Base-by-base conservation (phyloP, 495 filamentous ascomycete genomes). In the Astrocystis sublimbata region DNA sequence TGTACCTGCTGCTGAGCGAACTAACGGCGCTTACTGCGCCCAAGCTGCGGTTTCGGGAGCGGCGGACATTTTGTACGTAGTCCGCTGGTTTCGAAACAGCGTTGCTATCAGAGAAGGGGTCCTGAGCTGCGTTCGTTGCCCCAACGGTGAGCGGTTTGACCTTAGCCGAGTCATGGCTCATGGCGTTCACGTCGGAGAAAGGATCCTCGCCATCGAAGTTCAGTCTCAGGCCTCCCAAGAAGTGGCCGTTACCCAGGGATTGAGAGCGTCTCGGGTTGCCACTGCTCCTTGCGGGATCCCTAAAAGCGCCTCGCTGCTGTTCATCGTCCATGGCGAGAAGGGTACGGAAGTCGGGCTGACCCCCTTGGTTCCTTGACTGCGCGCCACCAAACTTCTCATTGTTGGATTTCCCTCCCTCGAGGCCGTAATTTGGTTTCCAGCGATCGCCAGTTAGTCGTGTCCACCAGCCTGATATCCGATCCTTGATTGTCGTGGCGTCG, bases 71-170 rank as follows among this genome's bases (percentile, higher is more conserved):
- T 38, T 76, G 66, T 12, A 79, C 73, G 56, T 81, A 80, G 8
- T 71, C 78, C 9, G 28, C 40, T 4, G 63, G 70, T 21, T 59
- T 63, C 24, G 52, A 52, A 24, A 76, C 68, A 33, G 77, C 70
- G 51, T 75, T 74, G 35, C 74, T 68, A 38, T 83, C 81, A 10
- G 71, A 71, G 49, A 84, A 79, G 35, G 77, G 78, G 55, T 81
- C 76, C 73, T 71, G 19, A 69, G 55, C 19, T 13, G 15, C n/a
- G 35, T 10, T 38, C 72, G 35, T 10, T 38, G 71, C 68, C 38
- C 65, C 67, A 35, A 75, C 66, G 15, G 66, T 59, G 4, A 76
- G 62, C 9, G 76, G 74, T 28, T 66, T 71, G 4, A 73, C 73
- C 50, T 75, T 71, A 47, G 78, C 71, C 1, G 75, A 73, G 36